phyloP scores from a whole-genome alignment of 2,329 filamentous ascomycete genomes.

The Monosporascus cannonballus region DNA sequence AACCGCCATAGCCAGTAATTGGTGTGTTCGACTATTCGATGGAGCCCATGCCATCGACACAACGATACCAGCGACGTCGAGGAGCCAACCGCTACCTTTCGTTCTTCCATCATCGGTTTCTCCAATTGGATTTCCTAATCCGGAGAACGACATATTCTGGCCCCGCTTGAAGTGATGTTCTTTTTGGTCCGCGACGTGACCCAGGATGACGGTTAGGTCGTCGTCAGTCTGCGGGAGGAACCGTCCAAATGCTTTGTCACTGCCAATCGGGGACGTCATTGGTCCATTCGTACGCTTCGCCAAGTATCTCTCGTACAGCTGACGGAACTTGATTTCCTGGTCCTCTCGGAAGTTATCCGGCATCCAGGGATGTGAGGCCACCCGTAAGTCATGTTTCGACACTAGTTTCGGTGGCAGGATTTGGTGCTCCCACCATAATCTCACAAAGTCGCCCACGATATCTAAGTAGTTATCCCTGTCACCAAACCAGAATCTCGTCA shows the following conservation, averaged over 20 bases:
- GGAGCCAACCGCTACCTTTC: slow-evolving; percentile 39
- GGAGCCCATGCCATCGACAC: slow-evolving; percentile 49
- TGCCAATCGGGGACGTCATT: slow-evolving; percentile 14
- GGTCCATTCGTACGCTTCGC: slow-evolving; percentile 11
- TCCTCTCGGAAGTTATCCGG: slow-evolving; percentile 13
- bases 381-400: slow-evolving; percentile 9
- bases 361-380: slow-evolving; percentile 24
- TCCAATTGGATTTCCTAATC: slow-evolving; percentile 15
- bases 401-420: slow-evolving; percentile 23
- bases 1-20: slow-evolving; percentile 46
- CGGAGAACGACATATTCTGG: slow-evolving; percentile 18
- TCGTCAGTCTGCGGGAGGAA: slow-evolving; percentile 17
- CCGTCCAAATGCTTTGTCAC: slow-evolving; percentile 14
- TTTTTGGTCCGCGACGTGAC: slow-evolving; percentile 20
- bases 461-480: slow-evolving; percentile 16
- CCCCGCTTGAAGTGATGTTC: slow-evolving; percentile 19
- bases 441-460: slow-evolving; percentile 17
- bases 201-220: slow-evolving; percentile 18
- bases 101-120: slow-evolving; percentile 7
- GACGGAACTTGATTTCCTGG: slow-evolving; percentile 15
- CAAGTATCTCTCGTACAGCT: slow-evolving; percentile 17
- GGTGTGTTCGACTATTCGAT: slow-evolving; percentile 27
- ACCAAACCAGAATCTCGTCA: slow-evolving; percentile 24
- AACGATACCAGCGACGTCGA: slow-evolving; percentile 49
- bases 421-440: slow-evolving; percentile 23